phyloP scores from a whole-genome alignment of 805 yeast genomes.

The Candida ipomoeae region DNA sequence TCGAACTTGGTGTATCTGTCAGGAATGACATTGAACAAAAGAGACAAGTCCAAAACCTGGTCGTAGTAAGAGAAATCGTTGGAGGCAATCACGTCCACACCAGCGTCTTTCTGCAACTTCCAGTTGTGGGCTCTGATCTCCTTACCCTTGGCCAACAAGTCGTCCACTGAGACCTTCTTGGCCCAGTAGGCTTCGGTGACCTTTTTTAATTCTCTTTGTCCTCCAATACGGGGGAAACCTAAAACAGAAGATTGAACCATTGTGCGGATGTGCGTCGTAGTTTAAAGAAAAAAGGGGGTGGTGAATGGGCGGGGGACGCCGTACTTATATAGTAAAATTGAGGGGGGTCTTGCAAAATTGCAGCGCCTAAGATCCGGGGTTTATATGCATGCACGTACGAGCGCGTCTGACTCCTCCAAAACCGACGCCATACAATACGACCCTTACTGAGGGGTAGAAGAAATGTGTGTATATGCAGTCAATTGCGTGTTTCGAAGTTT shows the following conservation, averaged over 20 bases:
- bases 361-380: slow-evolving; percentile 1
- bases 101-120: slow-evolving; percentile 96
- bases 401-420: not conserved
- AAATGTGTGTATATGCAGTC: no score
- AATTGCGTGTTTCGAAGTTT: no score
- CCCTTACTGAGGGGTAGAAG: no score
- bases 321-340: slow-evolving; percentile 1
- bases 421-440: not conserved
- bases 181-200: slow-evolving; percentile 99
- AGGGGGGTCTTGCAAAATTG: not conserved
- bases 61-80: slow-evolving; percentile 98
- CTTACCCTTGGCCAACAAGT: slow-evolving; percentile 87
- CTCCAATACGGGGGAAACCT: slow-evolving; percentile 99
- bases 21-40: slow-evolving; percentile 93
- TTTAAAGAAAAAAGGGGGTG: not conserved
- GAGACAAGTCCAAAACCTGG: slow-evolving; percentile 89
- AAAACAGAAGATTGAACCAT: slow-evolving; percentile 97
- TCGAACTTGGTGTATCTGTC: slow-evolving; percentile 92
- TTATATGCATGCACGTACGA: slow-evolving; percentile 5
- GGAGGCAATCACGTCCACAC: slow-evolving; percentile 95
- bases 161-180: slow-evolving; percentile 86
- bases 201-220: slow-evolving; percentile 98
- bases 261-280: slow-evolving; percentile 16
- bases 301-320: not conserved
- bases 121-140: slow-evolving; percentile 94